A percentile compares a stretch with the other conserved stretches of the same genome.
Conservation (phyloP, 768 basidiomycete species). For the Psilocybe subaeruginosa region DNA sequence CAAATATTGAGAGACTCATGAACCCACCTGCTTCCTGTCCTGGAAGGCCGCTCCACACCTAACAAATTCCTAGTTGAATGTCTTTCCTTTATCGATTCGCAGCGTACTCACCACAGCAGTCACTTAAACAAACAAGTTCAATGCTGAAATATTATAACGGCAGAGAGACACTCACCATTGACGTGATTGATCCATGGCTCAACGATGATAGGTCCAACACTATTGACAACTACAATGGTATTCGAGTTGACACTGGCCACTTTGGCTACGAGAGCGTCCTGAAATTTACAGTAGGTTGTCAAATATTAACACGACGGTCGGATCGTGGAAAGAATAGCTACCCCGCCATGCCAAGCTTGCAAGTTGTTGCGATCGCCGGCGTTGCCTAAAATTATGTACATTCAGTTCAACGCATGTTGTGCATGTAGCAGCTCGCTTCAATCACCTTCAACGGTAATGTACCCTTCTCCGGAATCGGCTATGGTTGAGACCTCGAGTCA, state of each 20-base stretch:
- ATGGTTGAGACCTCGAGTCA: not conserved
- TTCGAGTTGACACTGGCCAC: constrained; percentile 59
- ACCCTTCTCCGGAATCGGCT: constrained; percentile 48
- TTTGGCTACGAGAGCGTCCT: constrained; percentile 50
- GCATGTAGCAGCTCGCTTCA: not conserved
- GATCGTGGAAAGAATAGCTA: constrained; percentile 18
- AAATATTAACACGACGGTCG: not conserved
- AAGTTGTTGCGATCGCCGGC: constrained; percentile 56
- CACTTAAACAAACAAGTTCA: constrained; percentile 22
- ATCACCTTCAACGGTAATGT: constrained; percentile 46
- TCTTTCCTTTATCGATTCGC: not conserved
- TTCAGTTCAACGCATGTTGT: too few relatives aligned
- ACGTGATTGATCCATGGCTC: constrained; percentile 61
- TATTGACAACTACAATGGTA: constrained; percentile 70
- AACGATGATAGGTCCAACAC: constrained; percentile 61
- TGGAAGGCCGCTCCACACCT: constrained; percentile 58
- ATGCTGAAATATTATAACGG: not conserved
- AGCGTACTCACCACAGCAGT: constrained; percentile 38
- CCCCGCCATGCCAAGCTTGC: constrained; percentile 54
- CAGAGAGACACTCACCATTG: constrained; percentile 38
- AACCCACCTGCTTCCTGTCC: constrained; percentile 62
- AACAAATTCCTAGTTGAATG: not conserved
- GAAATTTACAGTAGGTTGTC: not conserved
- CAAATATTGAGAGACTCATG: not conserved
- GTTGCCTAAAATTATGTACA: constrained; percentile 36